Base-by-base conservation (phyloP, 106 monocot genomes). In the Vanilla planifolia region DNA sequence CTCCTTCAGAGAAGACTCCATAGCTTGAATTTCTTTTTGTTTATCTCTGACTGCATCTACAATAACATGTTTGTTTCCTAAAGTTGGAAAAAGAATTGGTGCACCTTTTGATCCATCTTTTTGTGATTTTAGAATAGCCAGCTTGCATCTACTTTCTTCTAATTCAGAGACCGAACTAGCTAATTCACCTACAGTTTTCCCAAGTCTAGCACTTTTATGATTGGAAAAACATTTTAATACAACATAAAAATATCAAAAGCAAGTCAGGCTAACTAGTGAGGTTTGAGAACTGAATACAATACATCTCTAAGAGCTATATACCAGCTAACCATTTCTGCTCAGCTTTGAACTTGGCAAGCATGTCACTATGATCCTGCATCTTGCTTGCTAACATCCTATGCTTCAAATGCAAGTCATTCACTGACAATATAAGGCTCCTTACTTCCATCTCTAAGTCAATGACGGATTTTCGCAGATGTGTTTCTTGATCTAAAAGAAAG, bases 21-120 rank as follows among this genome's bases (percentile, higher is more conserved):
- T 30, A 60, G 91, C 85, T 20, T 80, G 75, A 44, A 88, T 34
- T 67, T 98, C 91, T 40, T 81, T 88, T 48, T 88, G 68, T 26
- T 75, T 75, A 82, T 98, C 91, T 61, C 74, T 79, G 46, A 63
- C 48, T 61, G 70, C 81, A 68, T 87, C 82, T 51, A 28, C 67
- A 64, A 23, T 28, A 28, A 46, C 42, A 62, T 56, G 48, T 43
- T 79, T 92, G 73, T 72, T 82, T 65, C 85, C 91, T 39, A 88
- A 68, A 61, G 72, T 63, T 61, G 79, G 81, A 77, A 77, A 88
- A 69, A 75, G 63, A 34, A 88, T 73, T 60, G 74, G 81, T 61
- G 87, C n/a, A 7, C 74, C 74, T 67, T 76, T 68, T 13, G 68
- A 66, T 64, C 61, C 44, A 67, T 85, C 85, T 67, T 59, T 81